Evolutionary conservation across 129 eudicot genomes (phyloP), one percentile per base, ranked within the genome.

Genomic region (Artemisia argyi): DNA sequence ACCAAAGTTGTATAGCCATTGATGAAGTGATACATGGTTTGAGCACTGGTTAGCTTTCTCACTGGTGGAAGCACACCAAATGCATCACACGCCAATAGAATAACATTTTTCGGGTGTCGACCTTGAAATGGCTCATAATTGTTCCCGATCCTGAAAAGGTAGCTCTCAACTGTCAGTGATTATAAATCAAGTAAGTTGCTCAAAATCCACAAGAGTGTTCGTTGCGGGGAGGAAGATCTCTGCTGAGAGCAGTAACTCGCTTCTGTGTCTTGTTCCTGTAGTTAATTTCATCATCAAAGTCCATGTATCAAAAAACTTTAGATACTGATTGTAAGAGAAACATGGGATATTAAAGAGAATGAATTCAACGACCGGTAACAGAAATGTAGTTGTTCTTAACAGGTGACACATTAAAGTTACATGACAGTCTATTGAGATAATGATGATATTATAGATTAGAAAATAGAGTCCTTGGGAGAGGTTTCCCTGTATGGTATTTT

Each of bases 61-160:
- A 89, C 98, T 24, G 96, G 98, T n/a, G 98, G 98, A 61, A 93
- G 95, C 63, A 93, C 98, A 65, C 98, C 98, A 75, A 93, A 93
- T 3, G 98, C 98, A 69, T 93, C 98, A 68, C 98, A 89, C 5
- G 96, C 96, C 72, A 93, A 66, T 39, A 93, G 95, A 52, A 93
- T 93, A 53, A 93, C 96, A 63, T 93, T 93, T 87, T 93, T 89
- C 0, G 98, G 98, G 75, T 93, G 98, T 56, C 96, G 86, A 35
- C 87, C 95, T 44, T 87, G 92, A 78, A 96, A 93, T 12, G 96
- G 96, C 22, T 20, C 1, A 1, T 20, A 20, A 1, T 20, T 20
- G 22, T 20, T 20, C 22, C 22, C 22, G 22, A 1, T 20, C 22
- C 22, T 20, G 22, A 20, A 20, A 20, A 20, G 1, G 22, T 20